These are phyloP conservation scores for Tuber brumale DNA, from an alignment of 495 filamentous ascomycete genomes.

Conservation along the genomic window DNA sequence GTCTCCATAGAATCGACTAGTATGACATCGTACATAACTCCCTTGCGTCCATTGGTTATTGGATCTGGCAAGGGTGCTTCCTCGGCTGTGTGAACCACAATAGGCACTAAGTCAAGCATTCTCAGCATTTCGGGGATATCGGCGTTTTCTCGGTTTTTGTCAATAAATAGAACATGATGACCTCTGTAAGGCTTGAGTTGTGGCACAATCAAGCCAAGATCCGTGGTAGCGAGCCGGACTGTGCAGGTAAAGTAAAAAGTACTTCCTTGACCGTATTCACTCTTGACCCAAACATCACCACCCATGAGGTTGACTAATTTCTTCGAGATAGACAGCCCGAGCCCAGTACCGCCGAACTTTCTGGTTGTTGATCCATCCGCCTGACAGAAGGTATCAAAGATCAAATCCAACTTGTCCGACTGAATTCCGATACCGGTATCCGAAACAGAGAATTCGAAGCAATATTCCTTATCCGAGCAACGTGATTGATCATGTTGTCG, in stretches of 20 bases:
- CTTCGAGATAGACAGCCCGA: constrained; percentile 94
- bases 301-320: constrained; percentile 95
- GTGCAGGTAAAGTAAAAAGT: constrained; percentile 96
- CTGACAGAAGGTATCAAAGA: constrained; percentile 99
- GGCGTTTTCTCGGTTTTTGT: constrained; percentile 75
- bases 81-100: constrained; percentile 65
- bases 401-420: constrained; percentile 89
- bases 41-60: constrained; percentile 53
- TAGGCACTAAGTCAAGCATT: constrained; percentile 69
- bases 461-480: constrained; percentile 69
- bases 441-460: constrained; percentile 92
- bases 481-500: constrained; percentile 63
- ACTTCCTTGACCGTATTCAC: constrained; percentile 85
- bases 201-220: constrained; percentile 70
- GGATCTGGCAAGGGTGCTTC: constrained; percentile 50
- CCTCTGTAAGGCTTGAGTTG: constrained; percentile 83
- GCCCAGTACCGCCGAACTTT: constrained; percentile 92
- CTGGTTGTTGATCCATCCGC: constrained; percentile 96
- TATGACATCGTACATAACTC: constrained; percentile 84
- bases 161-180: constrained; percentile 91
- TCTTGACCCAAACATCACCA: constrained; percentile 94
- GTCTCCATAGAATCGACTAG: constrained; percentile 92
- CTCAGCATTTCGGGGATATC: constrained; percentile 76
- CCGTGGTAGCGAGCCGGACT: constrained; percentile 76
- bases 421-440: constrained; percentile 98